Percentiles rank a stretch among this genome's conserved stretches.
These are phyloP conservation scores for Penicillium paneum DNA, from an alignment of 2,329 filamentous ascomycete species.

Conservation along the genomic window DNA sequence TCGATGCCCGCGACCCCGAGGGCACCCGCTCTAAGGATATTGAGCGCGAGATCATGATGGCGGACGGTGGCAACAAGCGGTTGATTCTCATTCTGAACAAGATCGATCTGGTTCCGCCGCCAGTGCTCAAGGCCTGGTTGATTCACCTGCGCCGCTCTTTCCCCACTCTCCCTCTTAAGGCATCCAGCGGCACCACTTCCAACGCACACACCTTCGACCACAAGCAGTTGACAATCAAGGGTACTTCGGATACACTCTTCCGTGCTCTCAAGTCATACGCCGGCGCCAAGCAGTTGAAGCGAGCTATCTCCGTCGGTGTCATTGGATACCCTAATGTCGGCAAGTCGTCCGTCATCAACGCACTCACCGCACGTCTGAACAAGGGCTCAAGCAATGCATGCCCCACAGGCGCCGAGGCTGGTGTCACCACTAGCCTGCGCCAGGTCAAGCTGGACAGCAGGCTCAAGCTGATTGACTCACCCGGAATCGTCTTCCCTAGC, in stretches of 20 bases:
- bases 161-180: constrained; percentile 84
- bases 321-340: constrained; percentile 96
- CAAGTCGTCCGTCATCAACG: constrained; percentile 95
- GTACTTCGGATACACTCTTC: constrained; percentile 80
- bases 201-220: constrained; percentile 93
- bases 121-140: constrained; percentile 81
- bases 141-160: constrained; percentile 81
- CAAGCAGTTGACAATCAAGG: constrained; percentile 80
- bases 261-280: constrained; percentile 87
- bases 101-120: constrained; percentile 82
- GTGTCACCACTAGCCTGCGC: constrained; percentile 83
- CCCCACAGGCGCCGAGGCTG: constrained; percentile 85
- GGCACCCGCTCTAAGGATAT: constrained; percentile 87
- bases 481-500: constrained; percentile 89
- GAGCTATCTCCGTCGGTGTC: constrained; percentile 84
- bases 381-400: constrained; percentile 65
- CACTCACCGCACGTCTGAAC: constrained; percentile 73
- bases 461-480: constrained; percentile 87
- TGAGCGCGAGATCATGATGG: constrained; percentile 87
- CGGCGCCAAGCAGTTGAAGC: constrained; percentile 77
- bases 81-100: constrained; percentile 93
- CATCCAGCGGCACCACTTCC: constrained; percentile 73
- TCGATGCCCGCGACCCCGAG: constrained; percentile 87
- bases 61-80: constrained; percentile 76
- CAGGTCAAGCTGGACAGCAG: constrained; percentile 94